Evolutionary conservation across 2,329 filamentous ascomycete genomes (phyloP), one percentile per base, ranked within the genome.

Genomic region (Hypoxylon sp.): DNA sequence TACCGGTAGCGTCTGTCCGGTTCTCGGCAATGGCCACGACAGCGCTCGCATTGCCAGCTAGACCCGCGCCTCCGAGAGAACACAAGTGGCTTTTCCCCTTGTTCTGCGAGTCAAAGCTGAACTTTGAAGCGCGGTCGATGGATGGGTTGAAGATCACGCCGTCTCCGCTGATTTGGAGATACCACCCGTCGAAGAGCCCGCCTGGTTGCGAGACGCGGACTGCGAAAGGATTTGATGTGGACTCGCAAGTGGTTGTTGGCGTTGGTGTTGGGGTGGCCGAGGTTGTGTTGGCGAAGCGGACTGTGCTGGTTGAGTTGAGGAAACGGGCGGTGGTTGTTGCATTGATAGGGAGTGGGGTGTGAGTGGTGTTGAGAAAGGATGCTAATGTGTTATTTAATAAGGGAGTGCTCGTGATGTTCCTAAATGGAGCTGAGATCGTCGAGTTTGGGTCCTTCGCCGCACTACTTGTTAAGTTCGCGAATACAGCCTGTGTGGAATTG

Each of bases 151-250:
- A 76, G 14, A 78, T 65, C 23, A 74, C 52, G 5, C 63, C 70
- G 53, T 73, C 69, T 0, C 73, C 75, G 55, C 71, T 72, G n/a
- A 77, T 55, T 39, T 63, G 65, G 2, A 75, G 65, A 50, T 67
- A 77, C 76, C 76, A 77, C 3, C 67, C 68, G 67, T 78, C 69
- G 55, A 77, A 76, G 32, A 70, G 34, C 6, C 76, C 72, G 50
- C 69, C 71, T 0, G 74, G 74, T 57, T 76, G 75, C 1, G 70
- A 61, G 23, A 75, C 70, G 7, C 70, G 71, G 1, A 77, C 51
- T 7, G 63, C 32, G 62, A 78, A 78, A 1, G 74, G 71, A 1
- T 67, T 21, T 4, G 64, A 21, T 1, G 72, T 72, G 43, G 73
- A 63, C 21, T 71, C 70, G 70, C 76, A 76, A 34, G 71, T 66